Evolutionary conservation across 2,329 filamentous ascomycete genomes (phyloP).

Genomic region (Fusarium subglutinans): DNA sequence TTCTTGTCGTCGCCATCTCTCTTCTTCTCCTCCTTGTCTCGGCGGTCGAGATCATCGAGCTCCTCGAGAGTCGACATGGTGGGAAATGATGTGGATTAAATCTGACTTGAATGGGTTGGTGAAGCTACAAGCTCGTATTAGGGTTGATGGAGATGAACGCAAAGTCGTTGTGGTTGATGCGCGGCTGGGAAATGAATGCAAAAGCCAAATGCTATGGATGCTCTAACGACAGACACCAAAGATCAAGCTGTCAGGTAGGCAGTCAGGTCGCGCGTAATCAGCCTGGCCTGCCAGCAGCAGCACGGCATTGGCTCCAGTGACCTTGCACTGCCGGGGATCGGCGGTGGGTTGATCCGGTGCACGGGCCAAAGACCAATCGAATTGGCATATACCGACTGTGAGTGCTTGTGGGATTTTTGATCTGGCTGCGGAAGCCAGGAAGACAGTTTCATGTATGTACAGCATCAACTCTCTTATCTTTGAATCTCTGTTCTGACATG

Average conservation of each 20-base stretch:
- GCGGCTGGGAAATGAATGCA: conserved; percentile 16
- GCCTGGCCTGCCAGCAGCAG: conserved; percentile 32
- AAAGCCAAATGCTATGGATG: conserved; percentile 25
- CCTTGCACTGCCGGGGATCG: conserved; percentile 27
- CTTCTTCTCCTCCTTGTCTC: conserved; percentile 76
- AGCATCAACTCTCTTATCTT: background rate
- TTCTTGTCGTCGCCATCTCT: conserved; percentile 49
- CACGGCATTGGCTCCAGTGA: conserved; percentile 25
- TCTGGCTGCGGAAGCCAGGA: conserved; percentile 17
- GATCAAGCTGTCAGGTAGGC: conserved; percentile 40
- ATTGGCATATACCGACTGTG: conserved; percentile 8
- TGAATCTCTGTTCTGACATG: background rate
- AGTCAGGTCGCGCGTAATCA: conserved; percentile 47
- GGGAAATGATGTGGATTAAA: conserved; percentile 27
- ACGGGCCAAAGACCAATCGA: conserved; percentile 17
- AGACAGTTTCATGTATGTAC: conserved; percentile 16
- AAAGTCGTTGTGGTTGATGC: background rate
- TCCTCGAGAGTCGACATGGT: conserved; percentile 91
- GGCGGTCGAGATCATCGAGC: conserved; percentile 87
- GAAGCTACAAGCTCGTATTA: background rate
- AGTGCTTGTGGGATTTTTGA: conserved; percentile 36
- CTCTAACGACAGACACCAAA: conserved; percentile 21
- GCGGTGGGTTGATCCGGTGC: conserved; percentile 40
- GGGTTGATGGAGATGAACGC: background rate
- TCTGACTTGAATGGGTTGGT: background rate